Percentiles rank a stretch among this genome's conserved stretches.
Evolutionary conservation across 2,329 filamentous ascomycete species (phyloP).

Genomic region (Cladophialophora bantiana): DNA sequence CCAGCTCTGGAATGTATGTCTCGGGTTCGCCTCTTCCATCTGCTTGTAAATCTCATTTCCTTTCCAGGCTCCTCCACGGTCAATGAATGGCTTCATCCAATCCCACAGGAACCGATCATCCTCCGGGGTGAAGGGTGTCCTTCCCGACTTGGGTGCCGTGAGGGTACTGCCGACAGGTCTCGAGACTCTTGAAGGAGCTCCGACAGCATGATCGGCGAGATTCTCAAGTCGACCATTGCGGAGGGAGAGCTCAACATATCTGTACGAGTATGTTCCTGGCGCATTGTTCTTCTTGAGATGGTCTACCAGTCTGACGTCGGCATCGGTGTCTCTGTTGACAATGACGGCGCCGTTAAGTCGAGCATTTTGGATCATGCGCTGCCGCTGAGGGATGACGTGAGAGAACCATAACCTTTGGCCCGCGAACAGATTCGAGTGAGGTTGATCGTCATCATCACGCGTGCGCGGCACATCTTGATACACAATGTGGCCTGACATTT

Average conservation of each 20-base stretch:
- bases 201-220: constrained; percentile 56
- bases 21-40: constrained; percentile 48
- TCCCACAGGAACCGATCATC: constrained; percentile 56
- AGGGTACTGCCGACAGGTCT: constrained; percentile 55
- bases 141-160: constrained; percentile 46
- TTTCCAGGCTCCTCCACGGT: constrained; percentile 43
- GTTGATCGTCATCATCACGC: constrained; percentile 27
- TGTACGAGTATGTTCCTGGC: constrained; percentile 63
- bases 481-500: constrained; percentile 30
- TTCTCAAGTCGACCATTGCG: constrained; percentile 56
- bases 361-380: constrained; percentile 46
- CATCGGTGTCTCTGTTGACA: constrained; percentile 60
- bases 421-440: constrained; percentile 54
- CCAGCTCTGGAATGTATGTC: constrained; percentile 59
- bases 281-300: constrained; percentile 59
- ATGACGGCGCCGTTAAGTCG: constrained; percentile 63
- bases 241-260: constrained; percentile 64
- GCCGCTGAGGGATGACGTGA: constrained; percentile 60
- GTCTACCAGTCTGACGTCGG: constrained; percentile 66
- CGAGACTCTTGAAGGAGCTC: constrained; percentile 48
- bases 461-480: constrained; percentile 31
- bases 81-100: constrained; percentile 50
- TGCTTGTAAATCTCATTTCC: constrained; percentile 57
- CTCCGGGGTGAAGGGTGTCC: constrained; percentile 48
- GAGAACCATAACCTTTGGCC: constrained; percentile 66